Base-by-base conservation (phyloP, 805 yeast species). In the Teunomyces panamensis region DNA sequence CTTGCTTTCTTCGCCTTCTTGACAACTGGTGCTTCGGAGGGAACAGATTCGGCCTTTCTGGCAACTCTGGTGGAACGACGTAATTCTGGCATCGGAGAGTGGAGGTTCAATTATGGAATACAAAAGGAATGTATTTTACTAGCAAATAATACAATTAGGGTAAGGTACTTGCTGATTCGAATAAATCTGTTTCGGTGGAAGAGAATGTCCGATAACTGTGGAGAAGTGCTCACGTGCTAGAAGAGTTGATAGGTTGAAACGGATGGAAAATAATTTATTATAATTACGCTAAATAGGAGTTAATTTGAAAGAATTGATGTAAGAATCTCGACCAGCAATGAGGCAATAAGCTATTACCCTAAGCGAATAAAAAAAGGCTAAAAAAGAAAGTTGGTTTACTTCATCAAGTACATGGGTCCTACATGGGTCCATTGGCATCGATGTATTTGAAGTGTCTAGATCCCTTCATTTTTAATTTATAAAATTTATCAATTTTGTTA, bases 21-120 rank as follows among this genome's bases (percentile, higher is more conserved):
- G 28, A 30, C 28, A 7, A 45, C 45, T 29, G 54, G 48, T 14
- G 45, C 49, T 29, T 33, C 36, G 7, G 57, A 53, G 33, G 63
- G 20, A 3, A 48, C 50, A 11, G 51, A 35, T 17, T 54, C 59
- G 37, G 46, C 47, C 48, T 53, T 52, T 26, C 53, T 10, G 20
- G 65, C 58, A 20, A 55, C 59, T 57, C 73, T 62, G 28, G 66
- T 55, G 36, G 73, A 67, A 55, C 73, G 73, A 54, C 74, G 71
- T 56, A 67, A 63, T 60, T 63, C 69, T 16, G 69, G 64, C 73
- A 68, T 68, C 11, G 39, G 33, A 17, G 13, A 24, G 10, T 26
- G 14, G 34, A 5, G 14, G n/a, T 3, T n/a, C 24, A 14, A 7
- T 32, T 13, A 32, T n/a, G 5, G 5, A 32, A 32, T 32, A 13